Percentiles rank a stretch among this genome's conserved stretches.
phyloP scores from a whole-genome alignment of 2,329 filamentous ascomycete genomes.

The Colletotrichum tropicale region DNA sequence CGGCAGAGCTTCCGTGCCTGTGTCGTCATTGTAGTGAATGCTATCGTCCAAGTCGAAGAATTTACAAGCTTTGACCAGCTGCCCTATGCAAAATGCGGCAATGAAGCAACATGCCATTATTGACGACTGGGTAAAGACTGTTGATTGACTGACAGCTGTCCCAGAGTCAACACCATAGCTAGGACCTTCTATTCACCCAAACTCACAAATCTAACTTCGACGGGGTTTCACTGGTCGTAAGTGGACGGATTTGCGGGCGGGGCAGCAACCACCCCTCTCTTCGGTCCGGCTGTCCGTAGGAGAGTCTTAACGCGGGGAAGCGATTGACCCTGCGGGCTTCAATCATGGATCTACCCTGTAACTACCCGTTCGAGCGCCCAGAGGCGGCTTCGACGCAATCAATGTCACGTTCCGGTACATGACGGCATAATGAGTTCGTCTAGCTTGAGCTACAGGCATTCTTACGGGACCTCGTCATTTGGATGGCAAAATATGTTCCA shows the following conservation, averaged over 20 bases:
- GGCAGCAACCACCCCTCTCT: background rate
- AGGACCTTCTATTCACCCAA: background rate
- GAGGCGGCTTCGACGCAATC: rapidly evolving
- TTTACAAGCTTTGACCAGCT: background rate
- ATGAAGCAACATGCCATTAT: background rate
- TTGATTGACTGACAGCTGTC: background rate
- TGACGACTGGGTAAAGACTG: background rate
- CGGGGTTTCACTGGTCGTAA: background rate
- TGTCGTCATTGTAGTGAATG: background rate
- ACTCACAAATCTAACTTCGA: background rate
- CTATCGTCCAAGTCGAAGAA: background rate
- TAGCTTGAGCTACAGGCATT: too few relatives aligned
- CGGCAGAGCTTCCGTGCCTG: background rate
- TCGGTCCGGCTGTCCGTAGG: background rate
- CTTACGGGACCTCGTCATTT: background rate
- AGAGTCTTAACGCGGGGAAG: background rate
- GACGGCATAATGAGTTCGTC: background rate
- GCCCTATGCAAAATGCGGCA: background rate
- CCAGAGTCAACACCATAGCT: background rate
- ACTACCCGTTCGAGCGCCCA: background rate
- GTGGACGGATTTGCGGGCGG: background rate
- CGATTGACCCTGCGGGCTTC: background rate
- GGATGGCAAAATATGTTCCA: rapidly evolving
- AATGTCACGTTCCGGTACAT: background rate
- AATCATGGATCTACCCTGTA: background rate